Evolutionary conservation across 2,329 filamentous ascomycete species (phyloP).

Genomic region (Sporothrix curviconia): DNA sequence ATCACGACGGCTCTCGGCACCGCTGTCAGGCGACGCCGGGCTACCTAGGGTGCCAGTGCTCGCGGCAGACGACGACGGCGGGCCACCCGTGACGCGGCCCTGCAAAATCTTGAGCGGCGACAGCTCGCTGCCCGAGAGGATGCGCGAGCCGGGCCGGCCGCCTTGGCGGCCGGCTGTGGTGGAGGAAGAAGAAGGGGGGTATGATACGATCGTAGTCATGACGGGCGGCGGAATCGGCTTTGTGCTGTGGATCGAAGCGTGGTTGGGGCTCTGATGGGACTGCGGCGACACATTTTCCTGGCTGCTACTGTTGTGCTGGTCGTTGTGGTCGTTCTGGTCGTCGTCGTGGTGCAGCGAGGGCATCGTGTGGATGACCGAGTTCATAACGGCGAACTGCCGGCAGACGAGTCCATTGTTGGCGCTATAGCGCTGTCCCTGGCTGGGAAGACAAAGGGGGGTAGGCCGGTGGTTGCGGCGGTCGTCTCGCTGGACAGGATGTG

Average conservation of each 20-base stretch:
- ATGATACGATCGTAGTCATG: background rate
- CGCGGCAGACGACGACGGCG: constrained; percentile 19
- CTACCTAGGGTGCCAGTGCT: constrained; percentile 12
- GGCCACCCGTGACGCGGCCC: constrained; percentile 9
- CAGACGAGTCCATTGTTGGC: constrained; percentile 15
- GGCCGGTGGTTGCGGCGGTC: constrained; percentile 2
- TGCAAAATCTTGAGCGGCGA: constrained; percentile 52
- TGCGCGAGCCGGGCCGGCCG: constrained; percentile 35
- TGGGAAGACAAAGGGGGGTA: constrained; percentile 6
- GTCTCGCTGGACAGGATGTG: background rate
- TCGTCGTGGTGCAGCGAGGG: no score
- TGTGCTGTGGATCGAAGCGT: background rate
- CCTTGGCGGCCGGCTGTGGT: constrained; percentile 31
- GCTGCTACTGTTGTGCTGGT: constrained; percentile 11
- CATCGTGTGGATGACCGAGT: constrained; percentile 19
- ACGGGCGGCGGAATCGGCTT: background rate
- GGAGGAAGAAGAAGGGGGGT: constrained; percentile 22
- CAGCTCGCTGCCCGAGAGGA: constrained; percentile 51
- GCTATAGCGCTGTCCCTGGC: constrained; percentile 14
- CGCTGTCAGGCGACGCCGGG: constrained; percentile 18
- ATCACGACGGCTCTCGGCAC: constrained; percentile 19
- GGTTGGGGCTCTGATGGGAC: constrained; percentile 17
- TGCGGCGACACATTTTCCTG: constrained; percentile 40
- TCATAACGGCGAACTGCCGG: constrained; percentile 28
- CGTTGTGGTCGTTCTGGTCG: constrained; percentile 4